Conservation (phyloP, 2,329 filamentous ascomycete genomes). For the Dothidotthia symphoricarpi region DNA sequence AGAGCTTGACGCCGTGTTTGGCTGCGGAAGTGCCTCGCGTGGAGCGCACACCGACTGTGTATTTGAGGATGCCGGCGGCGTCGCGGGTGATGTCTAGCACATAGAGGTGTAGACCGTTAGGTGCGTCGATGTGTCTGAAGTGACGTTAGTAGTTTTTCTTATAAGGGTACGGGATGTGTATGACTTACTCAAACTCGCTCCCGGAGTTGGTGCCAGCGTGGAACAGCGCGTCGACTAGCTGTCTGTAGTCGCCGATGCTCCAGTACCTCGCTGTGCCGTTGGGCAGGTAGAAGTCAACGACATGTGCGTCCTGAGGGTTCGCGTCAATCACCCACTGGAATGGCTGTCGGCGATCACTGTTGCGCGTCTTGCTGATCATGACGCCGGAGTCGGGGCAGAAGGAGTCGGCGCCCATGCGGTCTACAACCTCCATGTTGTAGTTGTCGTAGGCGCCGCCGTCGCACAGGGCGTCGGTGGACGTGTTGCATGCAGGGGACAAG, state of each 20-base stretch:
- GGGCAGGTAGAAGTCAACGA: slow-evolving; percentile 53
- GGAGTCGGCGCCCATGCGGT: slow-evolving; percentile 55
- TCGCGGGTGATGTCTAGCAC: slow-evolving; percentile 48
- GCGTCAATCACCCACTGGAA: slow-evolving; percentile 59
- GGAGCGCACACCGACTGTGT: slow-evolving; percentile 50
- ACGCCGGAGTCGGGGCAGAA: slow-evolving; percentile 55
- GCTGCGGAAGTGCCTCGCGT: slow-evolving; percentile 39
- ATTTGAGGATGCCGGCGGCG: slow-evolving; percentile 47
- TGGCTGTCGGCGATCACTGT: slow-evolving; percentile 42
- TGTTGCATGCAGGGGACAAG: slow-evolving; percentile 48
- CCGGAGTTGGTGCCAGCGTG: slow-evolving; percentile 55
- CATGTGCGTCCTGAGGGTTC: slow-evolving; percentile 53
- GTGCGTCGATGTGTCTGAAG: slow-evolving; percentile 37
- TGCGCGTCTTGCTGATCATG: slow-evolving; percentile 56
- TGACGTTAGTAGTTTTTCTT: no score
- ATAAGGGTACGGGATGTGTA: no score
- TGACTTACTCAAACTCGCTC: slow-evolving; percentile 50
- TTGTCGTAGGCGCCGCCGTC: slow-evolving; percentile 53
- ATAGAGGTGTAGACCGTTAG: slow-evolving; percentile 54
- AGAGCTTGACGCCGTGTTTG: slow-evolving; percentile 41
- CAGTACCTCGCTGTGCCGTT: slow-evolving; percentile 50
- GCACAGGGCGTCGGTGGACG: slow-evolving; percentile 47
- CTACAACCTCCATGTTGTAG: slow-evolving; percentile 55
- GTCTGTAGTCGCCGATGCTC: slow-evolving; percentile 55
- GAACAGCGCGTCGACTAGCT: slow-evolving; percentile 55